phyloP scores from a whole-genome alignment of 192 early-diverging fungal genomes.

The Dimargaris cristalligena region DNA sequence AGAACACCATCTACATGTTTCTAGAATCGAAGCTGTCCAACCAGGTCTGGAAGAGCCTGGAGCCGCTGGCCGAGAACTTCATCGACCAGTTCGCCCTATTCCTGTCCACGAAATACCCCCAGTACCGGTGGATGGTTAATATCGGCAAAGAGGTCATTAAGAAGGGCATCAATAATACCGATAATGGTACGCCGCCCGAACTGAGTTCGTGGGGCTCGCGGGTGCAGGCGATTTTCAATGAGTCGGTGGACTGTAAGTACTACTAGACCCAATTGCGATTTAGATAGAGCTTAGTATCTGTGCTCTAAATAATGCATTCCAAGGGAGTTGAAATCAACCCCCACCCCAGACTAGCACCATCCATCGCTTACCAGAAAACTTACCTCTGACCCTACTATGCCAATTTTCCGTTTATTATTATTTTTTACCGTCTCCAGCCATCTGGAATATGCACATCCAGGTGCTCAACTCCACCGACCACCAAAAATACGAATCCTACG shows the following conservation, averaged over 20 bases:
- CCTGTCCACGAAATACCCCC: neutral
- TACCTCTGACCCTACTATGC: neutral
- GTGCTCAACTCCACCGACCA: neutral
- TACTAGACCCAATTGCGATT: neutral
- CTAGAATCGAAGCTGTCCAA: neutral
- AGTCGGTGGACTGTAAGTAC: conserved; percentile 3
- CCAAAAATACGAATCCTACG: neutral
- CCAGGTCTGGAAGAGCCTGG: conserved; percentile 3
- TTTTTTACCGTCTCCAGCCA: neutral
- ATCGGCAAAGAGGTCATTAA: conserved; percentile 3
- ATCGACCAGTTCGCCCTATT: neutral
- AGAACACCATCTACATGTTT: conserved; percentile 7
- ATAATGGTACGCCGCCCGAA: neutral
- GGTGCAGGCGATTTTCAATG: conserved; percentile 1
- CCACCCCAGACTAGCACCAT: neutral
- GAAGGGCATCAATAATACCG: neutral
- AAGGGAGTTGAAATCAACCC: neutral
- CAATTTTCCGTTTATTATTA: neutral
- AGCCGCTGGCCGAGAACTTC: conserved; percentile 7
- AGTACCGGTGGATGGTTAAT: conserved; percentile 1
- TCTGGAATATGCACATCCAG: conserved; percentile 6
- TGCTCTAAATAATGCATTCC: neutral
- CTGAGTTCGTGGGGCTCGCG: neutral
- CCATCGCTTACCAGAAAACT: neutral
- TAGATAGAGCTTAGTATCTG: no score